Evolutionary conservation across 352 stramenopile genomes (phyloP).

Genomic region (Phytophthora kernoviae): DNA sequence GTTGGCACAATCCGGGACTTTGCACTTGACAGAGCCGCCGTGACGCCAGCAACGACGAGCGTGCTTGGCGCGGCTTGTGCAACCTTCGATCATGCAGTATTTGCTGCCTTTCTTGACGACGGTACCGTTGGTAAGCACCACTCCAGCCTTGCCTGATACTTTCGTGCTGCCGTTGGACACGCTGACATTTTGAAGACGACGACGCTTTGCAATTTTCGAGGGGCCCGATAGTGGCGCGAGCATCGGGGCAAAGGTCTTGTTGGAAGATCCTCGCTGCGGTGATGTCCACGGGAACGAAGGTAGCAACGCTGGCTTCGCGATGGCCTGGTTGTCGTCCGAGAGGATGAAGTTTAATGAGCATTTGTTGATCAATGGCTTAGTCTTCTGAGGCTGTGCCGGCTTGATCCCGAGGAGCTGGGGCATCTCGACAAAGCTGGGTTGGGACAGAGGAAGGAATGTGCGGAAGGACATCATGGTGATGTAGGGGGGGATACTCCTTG

Average conservation of each 20-base stretch:
- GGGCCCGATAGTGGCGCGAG: slow-evolving; percentile 33
- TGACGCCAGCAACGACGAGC: slow-evolving; percentile 58
- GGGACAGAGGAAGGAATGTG: slow-evolving; percentile 43
- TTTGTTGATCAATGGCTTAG: slow-evolving; percentile 43
- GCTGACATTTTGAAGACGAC: slow-evolving; percentile 32
- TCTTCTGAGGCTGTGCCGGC: slow-evolving; percentile 7
- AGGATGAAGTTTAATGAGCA: slow-evolving; percentile 64
- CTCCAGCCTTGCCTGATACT: slow-evolving; percentile 26
- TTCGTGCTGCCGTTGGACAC: slow-evolving; percentile 32
- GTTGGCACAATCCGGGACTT: slow-evolving; percentile 53
- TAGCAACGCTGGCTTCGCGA: slow-evolving; percentile 26
- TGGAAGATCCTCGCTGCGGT: slow-evolving; percentile 35
- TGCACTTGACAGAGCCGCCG: slow-evolving; percentile 67
- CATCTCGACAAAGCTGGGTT: slow-evolving; percentile 44
- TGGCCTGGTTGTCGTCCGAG: slow-evolving; percentile 19
- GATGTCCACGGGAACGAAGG: slow-evolving; percentile 36
- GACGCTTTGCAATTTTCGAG: slow-evolving; percentile 37
- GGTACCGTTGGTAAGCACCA: slow-evolving; percentile 21
- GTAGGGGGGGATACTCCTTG: slow-evolving; percentile 37
- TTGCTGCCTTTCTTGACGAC: slow-evolving; percentile 60
- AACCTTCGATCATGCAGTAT: slow-evolving; percentile 60
- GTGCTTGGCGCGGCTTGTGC: slow-evolving; percentile 58
- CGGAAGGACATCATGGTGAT: slow-evolving; percentile 40
- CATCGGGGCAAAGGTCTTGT: slow-evolving; percentile 42
- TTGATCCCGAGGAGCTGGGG: slow-evolving; percentile 40